phyloP scores from a whole-genome alignment of 306 rosid species.

The Medicago ruthenica region DNA sequence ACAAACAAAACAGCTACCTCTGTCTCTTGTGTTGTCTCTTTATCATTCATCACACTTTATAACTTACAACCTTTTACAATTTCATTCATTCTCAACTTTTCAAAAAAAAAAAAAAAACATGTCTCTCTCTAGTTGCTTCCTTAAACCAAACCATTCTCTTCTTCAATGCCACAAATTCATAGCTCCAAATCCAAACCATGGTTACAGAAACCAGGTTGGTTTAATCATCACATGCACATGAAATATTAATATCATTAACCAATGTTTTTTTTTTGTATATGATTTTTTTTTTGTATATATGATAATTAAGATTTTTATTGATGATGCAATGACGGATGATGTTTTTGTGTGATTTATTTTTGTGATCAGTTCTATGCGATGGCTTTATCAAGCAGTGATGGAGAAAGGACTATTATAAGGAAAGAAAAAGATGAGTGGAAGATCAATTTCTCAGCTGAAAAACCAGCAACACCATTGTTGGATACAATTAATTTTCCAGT shows the following conservation, averaged over 20 bases:
- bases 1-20: not conserved
- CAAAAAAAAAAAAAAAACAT: slow-evolving; percentile 42
- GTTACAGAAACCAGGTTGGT: slow-evolving; percentile 63
- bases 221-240: slow-evolving; percentile 5
- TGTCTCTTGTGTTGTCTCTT: slow-evolving; percentile 31
- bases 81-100: slow-evolving; percentile 29
- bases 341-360: slow-evolving; percentile 20
- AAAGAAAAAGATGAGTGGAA: slow-evolving; percentile 65
- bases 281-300: not conserved
- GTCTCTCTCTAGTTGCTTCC: slow-evolving; percentile 56
- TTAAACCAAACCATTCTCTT: slow-evolving; percentile 51
- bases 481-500: slow-evolving; percentile 77
- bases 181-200: slow-evolving; percentile 42
- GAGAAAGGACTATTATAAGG: slow-evolving; percentile 47
- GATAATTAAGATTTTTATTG: not conserved
- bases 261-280: not conserved
- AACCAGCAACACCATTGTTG: slow-evolving; percentile 81
- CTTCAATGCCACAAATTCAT: slow-evolving; percentile 37
- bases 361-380: slow-evolving; percentile 55
- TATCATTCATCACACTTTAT: slow-evolving; percentile 26
- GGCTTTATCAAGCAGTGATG: slow-evolving; percentile 57
- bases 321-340: slow-evolving; percentile 4
- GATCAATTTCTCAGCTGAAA: slow-evolving; percentile 59
- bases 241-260: not conserved
- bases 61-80: not conserved